Base-by-base conservation (phyloP, 2,329 filamentous ascomycete species). In the Zymoseptoria brevis region DNA sequence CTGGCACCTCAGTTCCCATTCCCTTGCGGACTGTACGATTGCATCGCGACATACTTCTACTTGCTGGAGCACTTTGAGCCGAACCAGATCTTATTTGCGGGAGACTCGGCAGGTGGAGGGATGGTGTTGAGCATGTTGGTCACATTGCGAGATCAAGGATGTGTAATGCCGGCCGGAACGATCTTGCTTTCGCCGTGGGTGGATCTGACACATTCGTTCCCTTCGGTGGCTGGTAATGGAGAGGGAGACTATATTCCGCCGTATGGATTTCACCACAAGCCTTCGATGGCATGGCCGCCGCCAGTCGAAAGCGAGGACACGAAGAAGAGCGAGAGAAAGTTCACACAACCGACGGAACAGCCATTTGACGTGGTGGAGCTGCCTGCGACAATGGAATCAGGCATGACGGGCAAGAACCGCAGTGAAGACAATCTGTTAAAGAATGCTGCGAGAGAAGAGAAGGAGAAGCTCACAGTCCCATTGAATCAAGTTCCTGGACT, bases 181-280 rank as follows among this genome's bases (percentile, higher is more conserved):
- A 86, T 97, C 51, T 79, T 97, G 49, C 89, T 97, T 55, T 96
- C 90, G 54, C 94, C 94, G 0, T 99, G 94, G 94, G 91, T 93
- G 8, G 94, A 99, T 72, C 77, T 97, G 56, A 96, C 90, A 0
- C 93, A 97, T 72, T 96, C 92, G 0, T 97, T 97, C 64, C 94
- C 94, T 0, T 96, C 92, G 65, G 82, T 96, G n/a, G 82, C 84
- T 1, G 83, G 80, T 4, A 84, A 90, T 49, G 85, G 83, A 54
- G 83, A 84, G 0, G 75, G 90, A 55, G 94, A 99, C 71, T 97
- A 96, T 67, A 93, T 99, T 35, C 94, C 94, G 4, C 76, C 86
- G 0, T 81, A 87, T 66, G 94, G 94, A 0, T 97, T 99, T 68
- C 86, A 95, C 64, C 91, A 97, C 67, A 90, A 88, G 67, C 94